These are phyloP conservation scores for Pelargonium australe DNA, from an alignment of 441 rosid species.

Conservation along the genomic window DNA sequence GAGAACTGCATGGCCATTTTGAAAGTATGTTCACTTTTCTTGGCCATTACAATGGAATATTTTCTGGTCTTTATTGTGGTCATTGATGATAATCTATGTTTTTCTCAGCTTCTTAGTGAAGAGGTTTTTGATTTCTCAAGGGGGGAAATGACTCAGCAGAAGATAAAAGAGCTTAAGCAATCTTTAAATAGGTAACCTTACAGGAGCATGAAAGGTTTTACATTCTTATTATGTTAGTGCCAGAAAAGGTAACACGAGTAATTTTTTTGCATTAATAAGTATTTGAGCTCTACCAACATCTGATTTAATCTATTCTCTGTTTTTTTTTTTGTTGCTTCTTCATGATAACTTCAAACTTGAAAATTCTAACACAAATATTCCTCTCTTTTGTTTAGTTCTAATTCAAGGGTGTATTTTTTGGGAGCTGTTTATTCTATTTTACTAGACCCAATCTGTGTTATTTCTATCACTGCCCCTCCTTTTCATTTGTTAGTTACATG, in stretches of 20 bases:
- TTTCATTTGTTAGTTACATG: not conserved
- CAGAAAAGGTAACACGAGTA: not conserved
- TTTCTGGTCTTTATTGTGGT: not conserved
- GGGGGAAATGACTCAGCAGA: conserved; percentile 98
- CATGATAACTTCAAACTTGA: too few species aligned
- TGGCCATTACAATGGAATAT: conserved; percentile 1
- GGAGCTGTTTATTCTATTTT: not conserved
- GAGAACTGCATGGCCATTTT: conserved; percentile 98
- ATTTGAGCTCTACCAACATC: too few species aligned
- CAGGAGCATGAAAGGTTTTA: not conserved
- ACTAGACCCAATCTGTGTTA: not conserved
- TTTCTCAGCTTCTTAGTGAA: conserved; percentile 84
- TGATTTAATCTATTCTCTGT: too few species aligned
- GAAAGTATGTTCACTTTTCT: conserved; percentile 48
- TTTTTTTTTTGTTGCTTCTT: too few species aligned
- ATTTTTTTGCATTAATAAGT: not conserved
- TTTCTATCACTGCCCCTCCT: not conserved
- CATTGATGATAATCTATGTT: conserved; percentile 20
- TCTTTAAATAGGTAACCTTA: conserved; percentile 73
- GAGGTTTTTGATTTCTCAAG: conserved; percentile 99
- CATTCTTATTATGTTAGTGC: not conserved
- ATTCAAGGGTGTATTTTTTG: not conserved
- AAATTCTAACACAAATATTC: too few species aligned
- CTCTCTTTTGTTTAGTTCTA: not conserved
- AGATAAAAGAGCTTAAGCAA: conserved; percentile 96